Evolutionary conservation across 441 rosid species (phyloP).

Genomic region (Brassica balearica): DNA sequence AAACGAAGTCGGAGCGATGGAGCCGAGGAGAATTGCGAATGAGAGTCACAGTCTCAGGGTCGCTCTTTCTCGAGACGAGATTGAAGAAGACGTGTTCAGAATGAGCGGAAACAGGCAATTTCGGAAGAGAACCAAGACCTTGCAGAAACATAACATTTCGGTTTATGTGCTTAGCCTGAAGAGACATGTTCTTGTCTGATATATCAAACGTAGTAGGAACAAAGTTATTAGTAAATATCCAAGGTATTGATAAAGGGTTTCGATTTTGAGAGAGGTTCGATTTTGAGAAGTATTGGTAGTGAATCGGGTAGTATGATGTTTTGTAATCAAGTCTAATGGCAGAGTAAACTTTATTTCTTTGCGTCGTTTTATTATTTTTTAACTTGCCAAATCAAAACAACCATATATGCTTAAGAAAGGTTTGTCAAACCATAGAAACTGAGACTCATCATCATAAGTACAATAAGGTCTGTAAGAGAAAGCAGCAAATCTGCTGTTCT

Average conservation of each 20-base stretch:
- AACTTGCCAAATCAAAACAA: slow-evolving; percentile 14
- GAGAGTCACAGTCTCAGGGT: slow-evolving; percentile 73
- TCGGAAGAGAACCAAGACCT: slow-evolving; percentile 66
- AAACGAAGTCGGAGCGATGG: slow-evolving; percentile 39
- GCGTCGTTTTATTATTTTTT: neutral
- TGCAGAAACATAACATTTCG: slow-evolving; percentile 54
- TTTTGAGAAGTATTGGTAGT: neutral
- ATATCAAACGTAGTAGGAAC: slow-evolving; percentile 34
- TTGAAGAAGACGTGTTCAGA: slow-evolving; percentile 85
- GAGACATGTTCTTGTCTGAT: slow-evolving; percentile 35
- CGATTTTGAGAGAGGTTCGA: too few species aligned
- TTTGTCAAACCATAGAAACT: slow-evolving; percentile 4
- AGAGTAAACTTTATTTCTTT: neutral
- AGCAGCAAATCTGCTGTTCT: neutral
- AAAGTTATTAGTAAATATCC: slow-evolving; percentile 33
- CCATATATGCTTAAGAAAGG: neutral
- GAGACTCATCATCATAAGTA: neutral
- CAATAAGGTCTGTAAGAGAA: too few species aligned
- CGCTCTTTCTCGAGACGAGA: slow-evolving; percentile 77
- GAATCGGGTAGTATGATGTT: slow-evolving; percentile 15
- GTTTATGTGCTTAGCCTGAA: too few species aligned
- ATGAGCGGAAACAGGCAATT: slow-evolving; percentile 83
- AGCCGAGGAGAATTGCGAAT: slow-evolving; percentile 48
- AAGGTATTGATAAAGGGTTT: too few species aligned
- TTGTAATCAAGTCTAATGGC: neutral